These are phyloP conservation scores for Acaromyces ingoldii DNA, from an alignment of 1,284 basidiomycete species.

Conservation along the genomic window DNA sequence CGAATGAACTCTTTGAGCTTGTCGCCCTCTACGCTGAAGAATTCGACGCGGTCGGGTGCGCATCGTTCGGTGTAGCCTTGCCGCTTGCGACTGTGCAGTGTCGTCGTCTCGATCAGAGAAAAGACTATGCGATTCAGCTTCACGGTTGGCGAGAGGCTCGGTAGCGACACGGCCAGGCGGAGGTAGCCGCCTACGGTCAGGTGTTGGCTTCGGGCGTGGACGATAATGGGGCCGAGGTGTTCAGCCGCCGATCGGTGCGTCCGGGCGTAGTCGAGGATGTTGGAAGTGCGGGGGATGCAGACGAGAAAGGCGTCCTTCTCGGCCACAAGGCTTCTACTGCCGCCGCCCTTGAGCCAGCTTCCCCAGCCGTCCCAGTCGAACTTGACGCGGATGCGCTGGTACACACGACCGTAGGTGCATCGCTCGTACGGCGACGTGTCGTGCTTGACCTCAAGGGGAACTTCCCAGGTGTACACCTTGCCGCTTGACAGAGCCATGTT, in stretches of 20 bases:
- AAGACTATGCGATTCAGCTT: not conserved
- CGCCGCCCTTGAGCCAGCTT: not conserved
- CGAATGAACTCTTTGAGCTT: not conserved
- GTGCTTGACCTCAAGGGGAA: not conserved
- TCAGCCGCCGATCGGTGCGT: conserved; percentile 2
- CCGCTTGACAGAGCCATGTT: not conserved
- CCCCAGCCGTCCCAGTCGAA: not conserved
- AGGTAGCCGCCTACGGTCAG: conserved; percentile 9
- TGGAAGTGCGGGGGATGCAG: not conserved
- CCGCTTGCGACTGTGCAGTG: conserved; percentile 5
- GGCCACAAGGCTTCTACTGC: not conserved
- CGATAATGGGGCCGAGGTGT: conserved; percentile 1
- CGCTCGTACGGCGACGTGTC: conserved; percentile 7
- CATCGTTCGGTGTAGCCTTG: not conserved
- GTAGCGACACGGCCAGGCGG: conserved; percentile 5
- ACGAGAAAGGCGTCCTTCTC: conserved; percentile 6
- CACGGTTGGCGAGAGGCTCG: not conserved
- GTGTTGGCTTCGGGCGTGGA: conserved; percentile 4
- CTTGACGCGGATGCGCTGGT: not conserved
- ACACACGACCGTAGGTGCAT: conserved; percentile 4
- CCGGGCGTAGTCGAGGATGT: conserved; percentile 6
- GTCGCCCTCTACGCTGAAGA: not conserved
- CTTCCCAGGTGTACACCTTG: conserved; percentile 3
- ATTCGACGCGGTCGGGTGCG: not conserved
- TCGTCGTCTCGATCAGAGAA: not conserved